Conservation (phyloP, 2,329 filamentous ascomycete species). For the Calonectria pauciramosa region DNA sequence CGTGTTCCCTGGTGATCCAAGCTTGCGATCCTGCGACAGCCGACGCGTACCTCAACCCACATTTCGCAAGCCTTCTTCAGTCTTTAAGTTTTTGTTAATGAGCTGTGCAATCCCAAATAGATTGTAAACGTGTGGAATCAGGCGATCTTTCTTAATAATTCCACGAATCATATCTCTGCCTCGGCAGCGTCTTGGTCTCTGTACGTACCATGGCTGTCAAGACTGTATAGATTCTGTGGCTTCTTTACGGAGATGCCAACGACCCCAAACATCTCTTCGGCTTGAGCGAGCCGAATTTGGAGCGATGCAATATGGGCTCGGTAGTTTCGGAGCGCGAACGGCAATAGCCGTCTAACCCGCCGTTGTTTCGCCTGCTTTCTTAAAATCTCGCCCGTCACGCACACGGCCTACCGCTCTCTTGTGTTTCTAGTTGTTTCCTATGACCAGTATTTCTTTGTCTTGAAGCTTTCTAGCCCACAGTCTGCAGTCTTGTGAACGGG, state of each 20-base stretch:
- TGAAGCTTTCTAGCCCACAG: not conserved
- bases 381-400: not conserved
- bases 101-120: not conserved
- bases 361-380: not conserved
- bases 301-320: not conserved
- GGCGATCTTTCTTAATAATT: not conserved
- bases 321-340: not conserved
- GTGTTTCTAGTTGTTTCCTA: not conserved
- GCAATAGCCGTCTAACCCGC: not conserved
- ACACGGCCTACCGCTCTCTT: not conserved
- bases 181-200: not conserved
- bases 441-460: no score
- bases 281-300: not conserved
- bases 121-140: not conserved
- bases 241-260: not conserved
- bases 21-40: conserved; percentile 3
- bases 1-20: not conserved
- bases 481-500: not conserved
- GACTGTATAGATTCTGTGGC: no score
- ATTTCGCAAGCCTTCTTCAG: not conserved
- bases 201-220: not conserved
- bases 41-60: not conserved
- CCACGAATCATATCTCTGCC: not conserved
- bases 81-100: not conserved
- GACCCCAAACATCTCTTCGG: not conserved